A percentile compares a stretch with the other conserved stretches of the same genome.
Evolutionary conservation across 306 rosid genomes (phyloP).

Genomic region (barrel medic (Medicago truncatula)): MtrunA17r5.0-ANR NC_053049.1:49578501-49579000

Average conservation of each 20-base stretch:
- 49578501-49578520: conserved; percentile 43
- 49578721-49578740: conserved; percentile 73
- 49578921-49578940: conserved; percentile 62
- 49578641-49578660: conserved; percentile 55
- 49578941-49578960: conserved; percentile 57
- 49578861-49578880: conserved; percentile 61
- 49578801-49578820: neutral
- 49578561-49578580: conserved; percentile 53
- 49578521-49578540: conserved; percentile 34
- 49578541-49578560: conserved; percentile 41
- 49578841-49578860: conserved; percentile 68
- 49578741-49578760: conserved; percentile 59
- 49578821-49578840: conserved; percentile 47
- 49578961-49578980: conserved; percentile 45
- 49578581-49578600: conserved; percentile 43
- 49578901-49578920: conserved; percentile 64
- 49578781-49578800: conserved; percentile 13
- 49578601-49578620: conserved; percentile 43
- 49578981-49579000: conserved; percentile 55
- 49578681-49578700: conserved; percentile 46
- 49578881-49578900: conserved; percentile 45
- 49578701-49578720: conserved; percentile 48
- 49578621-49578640: conserved; percentile 48
- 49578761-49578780: conserved; percentile 19
- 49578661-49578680: conserved; percentile 53